Percentiles rank a stretch among this genome's conserved stretches.
Conservation (phyloP, 768 basidiomycete genomes). For the Termitomyces sp. region DNA sequence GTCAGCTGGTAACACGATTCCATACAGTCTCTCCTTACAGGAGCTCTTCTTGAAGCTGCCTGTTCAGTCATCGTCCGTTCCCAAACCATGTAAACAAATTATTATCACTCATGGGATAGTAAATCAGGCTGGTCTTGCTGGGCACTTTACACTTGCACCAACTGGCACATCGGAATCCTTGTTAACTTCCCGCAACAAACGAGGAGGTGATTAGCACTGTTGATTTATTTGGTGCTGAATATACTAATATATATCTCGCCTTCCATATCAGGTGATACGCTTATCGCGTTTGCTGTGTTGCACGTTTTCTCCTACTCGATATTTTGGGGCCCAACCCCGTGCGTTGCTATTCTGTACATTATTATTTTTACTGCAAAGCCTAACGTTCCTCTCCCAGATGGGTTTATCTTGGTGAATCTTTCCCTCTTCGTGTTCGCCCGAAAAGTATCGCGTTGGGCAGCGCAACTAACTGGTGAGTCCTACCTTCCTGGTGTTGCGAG, state of each 20-base stretch:
- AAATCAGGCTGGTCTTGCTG: constrained; percentile 58
- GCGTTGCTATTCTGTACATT: constrained; percentile 11
- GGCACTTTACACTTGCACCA: constrained; percentile 61
- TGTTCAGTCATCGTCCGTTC: constrained; percentile 55
- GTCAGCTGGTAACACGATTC: background rate
- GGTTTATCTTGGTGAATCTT: constrained; percentile 77
- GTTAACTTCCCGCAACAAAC: constrained; percentile 51
- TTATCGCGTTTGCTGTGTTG: constrained; percentile 74
- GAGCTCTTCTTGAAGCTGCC: constrained; percentile 51
- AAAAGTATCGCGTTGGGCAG: constrained; percentile 77
- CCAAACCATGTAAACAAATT: background rate
- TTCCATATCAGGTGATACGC: constrained; percentile 39
- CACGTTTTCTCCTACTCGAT: constrained; percentile 68
- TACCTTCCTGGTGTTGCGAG: background rate
- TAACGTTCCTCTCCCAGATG: constrained; percentile 26
- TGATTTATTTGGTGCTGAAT: background rate
- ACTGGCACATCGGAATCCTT: constrained; percentile 36
- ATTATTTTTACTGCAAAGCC: background rate
- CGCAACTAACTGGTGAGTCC: constrained; percentile 32
- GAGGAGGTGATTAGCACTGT: constrained; percentile 31
- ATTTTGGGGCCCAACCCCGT: constrained; percentile 75
- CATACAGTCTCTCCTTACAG: constrained; percentile 55
- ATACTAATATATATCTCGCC: too few relatives aligned
- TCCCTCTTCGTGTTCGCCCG: constrained; percentile 75
- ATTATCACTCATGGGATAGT: background rate